Percentiles rank a stretch among this genome's conserved stretches.
Conservation (phyloP, 1,284 basidiomycete genomes). For the Serendipita sp. region DNA sequence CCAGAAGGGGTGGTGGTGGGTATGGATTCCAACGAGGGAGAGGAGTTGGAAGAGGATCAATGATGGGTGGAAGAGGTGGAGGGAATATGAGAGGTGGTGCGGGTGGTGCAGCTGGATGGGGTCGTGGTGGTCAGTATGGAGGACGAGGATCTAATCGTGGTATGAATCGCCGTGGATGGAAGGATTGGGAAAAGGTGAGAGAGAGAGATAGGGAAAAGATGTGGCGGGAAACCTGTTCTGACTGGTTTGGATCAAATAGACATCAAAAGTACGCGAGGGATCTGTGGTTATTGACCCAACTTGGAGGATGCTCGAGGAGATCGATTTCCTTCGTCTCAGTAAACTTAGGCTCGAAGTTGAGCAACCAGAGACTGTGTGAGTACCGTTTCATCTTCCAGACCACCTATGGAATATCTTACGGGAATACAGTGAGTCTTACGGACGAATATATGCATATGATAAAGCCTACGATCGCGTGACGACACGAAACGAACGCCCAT, state of each 20-base stretch:
- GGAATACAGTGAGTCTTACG: constrained; percentile 60
- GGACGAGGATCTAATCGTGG: constrained; percentile 29
- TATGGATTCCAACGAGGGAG: constrained; percentile 45
- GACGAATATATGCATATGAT: constrained; percentile 86
- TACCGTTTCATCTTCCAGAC: constrained; percentile 13
- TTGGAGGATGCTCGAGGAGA: constrained; percentile 93
- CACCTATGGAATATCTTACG: neutral
- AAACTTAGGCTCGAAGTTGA: constrained; percentile 90
- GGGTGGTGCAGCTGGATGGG: constrained; percentile 21
- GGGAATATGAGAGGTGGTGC: constrained; percentile 32
- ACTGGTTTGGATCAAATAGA: constrained; percentile 30
- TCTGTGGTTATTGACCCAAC: constrained; percentile 85
- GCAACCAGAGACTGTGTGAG: constrained; percentile 76
- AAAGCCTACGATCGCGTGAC: constrained; percentile 92
- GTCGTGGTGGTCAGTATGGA: constrained; percentile 27
- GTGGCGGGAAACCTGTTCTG: neutral
- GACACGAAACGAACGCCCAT: constrained; percentile 79
- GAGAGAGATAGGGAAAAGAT: neutral
- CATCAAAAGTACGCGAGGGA: constrained; percentile 80
- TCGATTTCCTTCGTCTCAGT: constrained; percentile 86
- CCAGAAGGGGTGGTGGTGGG: constrained; percentile 39
- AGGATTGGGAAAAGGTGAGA: constrained; percentile 85
- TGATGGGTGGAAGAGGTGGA: constrained; percentile 28
- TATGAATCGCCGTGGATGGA: constrained; percentile 67
- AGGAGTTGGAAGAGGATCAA: constrained; percentile 19